Evolutionary conservation across 768 basidiomycete genomes (phyloP), one percentile per base, ranked within the genome.

Genomic region (Pleurotus cornucopiae): DNA sequence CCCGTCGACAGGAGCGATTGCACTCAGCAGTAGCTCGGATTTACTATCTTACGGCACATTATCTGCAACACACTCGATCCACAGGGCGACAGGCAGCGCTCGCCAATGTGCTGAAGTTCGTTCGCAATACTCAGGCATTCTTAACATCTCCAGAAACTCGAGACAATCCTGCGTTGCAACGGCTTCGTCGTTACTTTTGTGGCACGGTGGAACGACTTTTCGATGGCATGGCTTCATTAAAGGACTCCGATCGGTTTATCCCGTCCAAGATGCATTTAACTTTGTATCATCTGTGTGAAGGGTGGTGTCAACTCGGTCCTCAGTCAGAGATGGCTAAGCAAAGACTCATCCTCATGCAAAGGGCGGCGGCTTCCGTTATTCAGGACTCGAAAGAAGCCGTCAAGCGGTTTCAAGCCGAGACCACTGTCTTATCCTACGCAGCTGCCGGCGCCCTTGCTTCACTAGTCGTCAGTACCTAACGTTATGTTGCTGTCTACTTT

Each of bases 1-100:
- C 76, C 57, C 84, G 87, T 56, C 81, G 85, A 56, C 90, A 88
- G 64, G 88, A 86, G 62, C 89, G 87, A 49, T 77, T 91, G 40
- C 89, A 87, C 69, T 91, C 91, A 2, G 88, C 93, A 21, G 86
- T 95, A 23, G 90, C 91, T 21, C 86, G 91, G 34, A 94, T 95
- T 46, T 96, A 94, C 67, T 84, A 85, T 63, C 79, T 95, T 37
- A 94, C 94, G 2, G 86, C 93, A 6, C 86, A 86, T 57, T 77
- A 84, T 45, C 71, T 94, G 34, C 86, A 86, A 60, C 79, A 88
- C 54, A 83, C 88, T 51, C 79, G 84, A 45, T 84, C 86, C 4
- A 73, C 82, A 3, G 85, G 80, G 38, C 82, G 88, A 56, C 85
- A 88, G 61, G 82, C 85, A 6, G 86, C 91, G 39, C 74, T 96